These are phyloP conservation scores for Croton setiger DNA, from an alignment of 441 rosid genomes.

Conservation along the genomic window DNA sequence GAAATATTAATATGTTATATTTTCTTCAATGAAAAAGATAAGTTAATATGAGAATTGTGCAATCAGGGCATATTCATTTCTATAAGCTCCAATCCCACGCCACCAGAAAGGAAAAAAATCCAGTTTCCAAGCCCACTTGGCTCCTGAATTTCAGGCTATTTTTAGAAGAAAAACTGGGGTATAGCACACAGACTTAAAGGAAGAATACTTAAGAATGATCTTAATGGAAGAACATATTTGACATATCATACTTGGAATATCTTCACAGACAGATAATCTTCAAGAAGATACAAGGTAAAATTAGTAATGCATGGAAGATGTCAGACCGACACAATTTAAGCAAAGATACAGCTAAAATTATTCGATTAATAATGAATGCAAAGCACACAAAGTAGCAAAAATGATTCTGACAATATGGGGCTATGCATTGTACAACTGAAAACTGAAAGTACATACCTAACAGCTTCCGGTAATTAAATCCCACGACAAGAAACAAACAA, in stretches of 20 bases:
- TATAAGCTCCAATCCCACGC: no score
- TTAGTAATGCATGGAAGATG: no score
- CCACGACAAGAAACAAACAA: neutral
- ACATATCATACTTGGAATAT: neutral
- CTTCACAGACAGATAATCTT: neutral
- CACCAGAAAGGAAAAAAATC: no score
- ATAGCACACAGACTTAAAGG: neutral
- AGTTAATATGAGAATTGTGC: no score
- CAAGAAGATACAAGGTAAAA: no score
- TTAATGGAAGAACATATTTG: neutral
- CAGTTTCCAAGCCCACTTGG: no score
- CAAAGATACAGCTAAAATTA: neutral
- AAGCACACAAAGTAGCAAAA: neutral
- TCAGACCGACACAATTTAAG: no score
- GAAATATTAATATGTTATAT: neutral
- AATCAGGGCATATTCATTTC: no score
- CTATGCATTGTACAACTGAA: no score
- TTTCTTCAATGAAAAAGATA: no score
- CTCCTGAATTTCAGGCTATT: constrained; percentile 5
- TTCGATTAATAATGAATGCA: neutral
- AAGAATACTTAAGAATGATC: neutral
- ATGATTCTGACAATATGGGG: neutral
- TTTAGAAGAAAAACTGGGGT: neutral
- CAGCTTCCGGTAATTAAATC: neutral
- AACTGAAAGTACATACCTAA: constrained; percentile 9